Percentiles rank a stretch among this genome's conserved stretches.
These are phyloP conservation scores for Suhomyces xylopsoci DNA, from an alignment of 805 yeast genomes.

Conservation along the genomic window DNA sequence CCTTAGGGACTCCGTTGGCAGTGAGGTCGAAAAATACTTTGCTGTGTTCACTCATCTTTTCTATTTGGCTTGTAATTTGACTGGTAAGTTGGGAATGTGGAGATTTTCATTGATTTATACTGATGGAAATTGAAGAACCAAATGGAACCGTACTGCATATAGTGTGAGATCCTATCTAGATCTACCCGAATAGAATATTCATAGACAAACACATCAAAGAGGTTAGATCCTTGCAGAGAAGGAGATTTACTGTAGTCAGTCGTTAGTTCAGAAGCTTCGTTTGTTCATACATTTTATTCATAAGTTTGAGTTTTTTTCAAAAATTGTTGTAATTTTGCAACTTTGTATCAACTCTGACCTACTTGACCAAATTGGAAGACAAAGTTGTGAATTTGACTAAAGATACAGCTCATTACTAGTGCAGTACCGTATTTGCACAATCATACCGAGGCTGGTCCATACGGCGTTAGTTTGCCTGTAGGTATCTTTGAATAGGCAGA, in stretches of 20 bases:
- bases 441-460: too few relatives aligned
- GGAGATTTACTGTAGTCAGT: not conserved
- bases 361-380: too few relatives aligned
- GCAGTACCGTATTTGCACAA: too few relatives aligned
- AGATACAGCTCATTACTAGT: not conserved
- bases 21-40: conserved; percentile 78
- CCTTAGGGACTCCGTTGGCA: conserved; percentile 64
- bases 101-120: not conserved
- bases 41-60: conserved; percentile 22
- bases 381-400: not conserved
- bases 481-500: not conserved
- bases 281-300: too few relatives aligned
- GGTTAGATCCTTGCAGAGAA: not conserved
- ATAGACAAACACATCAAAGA: not conserved
- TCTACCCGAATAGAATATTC: not conserved
- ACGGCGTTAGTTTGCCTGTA: not conserved
- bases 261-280: too few relatives aligned
- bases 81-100: not conserved
- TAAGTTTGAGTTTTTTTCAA: too few relatives aligned
- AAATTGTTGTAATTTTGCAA: not conserved
- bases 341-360: not conserved
- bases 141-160: not conserved
- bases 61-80: not conserved
- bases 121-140: not conserved
- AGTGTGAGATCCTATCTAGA: not conserved